Evolutionary conservation across 2,329 filamentous ascomycete genomes (phyloP).

Genomic region (Rhynchosporium graminicola): DNA sequence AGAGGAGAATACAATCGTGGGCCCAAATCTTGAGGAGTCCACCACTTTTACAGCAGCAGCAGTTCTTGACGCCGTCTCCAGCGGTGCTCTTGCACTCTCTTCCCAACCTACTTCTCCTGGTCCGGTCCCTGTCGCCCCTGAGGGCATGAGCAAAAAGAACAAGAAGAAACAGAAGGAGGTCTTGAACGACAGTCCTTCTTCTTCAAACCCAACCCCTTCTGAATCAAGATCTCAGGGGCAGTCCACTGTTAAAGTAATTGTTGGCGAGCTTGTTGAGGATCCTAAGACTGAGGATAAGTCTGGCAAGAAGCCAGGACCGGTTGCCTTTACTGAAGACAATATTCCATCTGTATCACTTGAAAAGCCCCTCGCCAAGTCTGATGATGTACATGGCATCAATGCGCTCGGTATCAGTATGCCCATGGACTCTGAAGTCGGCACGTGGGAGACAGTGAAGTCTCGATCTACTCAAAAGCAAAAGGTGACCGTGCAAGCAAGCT

Average conservation of each 20-base stretch:
- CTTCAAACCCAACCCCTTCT: background rate
- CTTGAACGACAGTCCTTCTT: background rate
- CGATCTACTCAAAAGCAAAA: constrained; percentile 4
- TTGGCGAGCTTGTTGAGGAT: background rate
- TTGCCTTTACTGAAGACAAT: no score
- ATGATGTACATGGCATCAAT: background rate
- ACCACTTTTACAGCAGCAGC: background rate
- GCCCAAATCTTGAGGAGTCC: background rate
- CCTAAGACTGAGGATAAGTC: background rate
- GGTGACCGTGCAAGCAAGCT: background rate
- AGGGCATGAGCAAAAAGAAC: constrained; percentile 13
- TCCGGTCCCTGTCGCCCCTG: background rate
- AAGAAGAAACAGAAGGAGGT: constrained; percentile 12
- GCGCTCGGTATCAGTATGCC: background rate
- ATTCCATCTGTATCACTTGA: background rate
- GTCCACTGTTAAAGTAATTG: background rate
- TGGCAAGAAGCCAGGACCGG: background rate
- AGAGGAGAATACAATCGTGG: background rate
- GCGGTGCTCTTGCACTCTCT: background rate
- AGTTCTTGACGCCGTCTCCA: background rate
- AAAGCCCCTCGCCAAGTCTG: background rate
- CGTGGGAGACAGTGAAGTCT: constrained; percentile 8
- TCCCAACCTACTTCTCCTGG: background rate
- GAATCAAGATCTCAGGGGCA: background rate
- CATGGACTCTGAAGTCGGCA: background rate